Evolutionary conservation across 768 basidiomycete species (phyloP).

Genomic region (Pleurotus giganteus): DNA sequence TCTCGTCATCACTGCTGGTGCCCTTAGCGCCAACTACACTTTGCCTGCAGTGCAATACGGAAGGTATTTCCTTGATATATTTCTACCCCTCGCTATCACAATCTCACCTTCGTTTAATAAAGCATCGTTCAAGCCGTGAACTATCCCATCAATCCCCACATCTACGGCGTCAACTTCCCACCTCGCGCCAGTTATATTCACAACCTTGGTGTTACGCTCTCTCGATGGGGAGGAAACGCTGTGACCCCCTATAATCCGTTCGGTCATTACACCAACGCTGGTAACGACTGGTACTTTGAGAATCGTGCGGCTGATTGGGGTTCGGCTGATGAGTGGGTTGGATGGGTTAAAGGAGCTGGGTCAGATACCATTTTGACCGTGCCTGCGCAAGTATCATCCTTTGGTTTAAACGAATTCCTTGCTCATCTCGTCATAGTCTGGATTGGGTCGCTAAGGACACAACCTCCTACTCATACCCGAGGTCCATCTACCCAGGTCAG

Average conservation of each 20-base stretch:
- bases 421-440: slow-evolving; percentile 29
- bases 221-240: slow-evolving; percentile 55
- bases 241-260: slow-evolving; percentile 54
- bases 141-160: slow-evolving; percentile 39
- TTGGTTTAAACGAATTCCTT: background rate
- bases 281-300: slow-evolving; percentile 56
- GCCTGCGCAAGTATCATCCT: slow-evolving; percentile 40
- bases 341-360: slow-evolving; percentile 44
- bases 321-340: slow-evolving; percentile 49
- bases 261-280: slow-evolving; percentile 51
- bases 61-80: slow-evolving; percentile 23
- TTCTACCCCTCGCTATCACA: background rate
- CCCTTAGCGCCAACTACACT: slow-evolving; percentile 35
- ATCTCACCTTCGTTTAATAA: background rate
- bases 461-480: slow-evolving; percentile 51
- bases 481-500: slow-evolving; percentile 40
- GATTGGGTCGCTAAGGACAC: slow-evolving; percentile 58
- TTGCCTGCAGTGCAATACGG: slow-evolving; percentile 42
- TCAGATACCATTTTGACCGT: slow-evolving; percentile 42
- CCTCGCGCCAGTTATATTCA: slow-evolving; percentile 43
- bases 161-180: slow-evolving; percentile 59
- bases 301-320: slow-evolving; percentile 39
- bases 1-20: slow-evolving; percentile 40
- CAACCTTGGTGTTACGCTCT: slow-evolving; percentile 46
- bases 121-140: slow-evolving; percentile 36